Percentiles rank a stretch among this genome's conserved stretches.
phyloP scores from a whole-genome alignment of 148 eudicot species.

The Vaccinium vitisidaea region DNA sequence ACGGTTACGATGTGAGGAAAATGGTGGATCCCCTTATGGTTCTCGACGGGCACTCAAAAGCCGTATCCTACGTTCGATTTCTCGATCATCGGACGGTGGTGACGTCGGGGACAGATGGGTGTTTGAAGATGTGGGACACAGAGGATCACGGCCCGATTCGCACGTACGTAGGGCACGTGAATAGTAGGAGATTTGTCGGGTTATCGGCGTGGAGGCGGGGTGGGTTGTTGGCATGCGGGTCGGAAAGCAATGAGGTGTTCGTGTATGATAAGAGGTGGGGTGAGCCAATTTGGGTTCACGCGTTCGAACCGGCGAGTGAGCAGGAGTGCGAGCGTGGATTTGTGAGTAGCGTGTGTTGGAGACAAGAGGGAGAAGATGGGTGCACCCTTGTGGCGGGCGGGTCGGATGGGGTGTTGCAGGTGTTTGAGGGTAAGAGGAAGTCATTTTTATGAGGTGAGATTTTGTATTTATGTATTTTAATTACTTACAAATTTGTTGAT shows the following conservation, averaged over 20 bases:
- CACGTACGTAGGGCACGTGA: constrained; percentile 39
- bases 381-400: constrained; percentile 51
- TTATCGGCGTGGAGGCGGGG: constrained; percentile 46
- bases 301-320: constrained; percentile 22
- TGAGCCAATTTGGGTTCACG: constrained; percentile 45
- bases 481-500: not conserved
- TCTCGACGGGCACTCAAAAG: constrained; percentile 39
- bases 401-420: constrained; percentile 47
- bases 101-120: constrained; percentile 40
- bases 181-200: constrained; percentile 41
- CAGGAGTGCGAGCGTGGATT: constrained; percentile 22
- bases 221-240: constrained; percentile 45
- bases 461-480: not conserved
- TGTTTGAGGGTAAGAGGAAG: constrained; percentile 40
- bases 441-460: not conserved
- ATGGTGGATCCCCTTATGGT: constrained; percentile 34
- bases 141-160: constrained; percentile 27
- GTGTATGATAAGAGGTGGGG: constrained; percentile 59
- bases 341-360: constrained; percentile 51
- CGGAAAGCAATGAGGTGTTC: constrained; percentile 44
- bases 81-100: constrained; percentile 30
- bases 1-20: constrained; percentile 41
- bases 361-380: constrained; percentile 38
- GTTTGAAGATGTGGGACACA: constrained; percentile 38
- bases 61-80: constrained; percentile 38